Percentiles rank a stretch among this genome's conserved stretches.
Evolutionary conservation across 2,329 filamentous ascomycete species (phyloP).

Genomic region (Pseudocercospora eumusae): DNA sequence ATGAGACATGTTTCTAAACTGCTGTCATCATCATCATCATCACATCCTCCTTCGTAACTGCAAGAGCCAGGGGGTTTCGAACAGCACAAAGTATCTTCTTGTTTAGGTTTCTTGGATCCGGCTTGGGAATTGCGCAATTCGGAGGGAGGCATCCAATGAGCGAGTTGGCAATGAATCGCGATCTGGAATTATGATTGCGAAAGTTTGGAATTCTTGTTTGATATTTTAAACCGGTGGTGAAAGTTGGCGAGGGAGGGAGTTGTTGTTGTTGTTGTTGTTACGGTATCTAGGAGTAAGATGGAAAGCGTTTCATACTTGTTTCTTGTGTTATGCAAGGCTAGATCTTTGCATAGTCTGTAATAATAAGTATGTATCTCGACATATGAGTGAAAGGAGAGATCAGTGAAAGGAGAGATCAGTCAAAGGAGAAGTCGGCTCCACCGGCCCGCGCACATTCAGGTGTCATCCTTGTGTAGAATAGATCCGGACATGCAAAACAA

Average conservation of each 20-base stretch:
- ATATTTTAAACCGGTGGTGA: too few species aligned
- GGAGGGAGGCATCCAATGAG: background rate
- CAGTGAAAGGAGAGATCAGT: too few species aligned
- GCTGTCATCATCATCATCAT: background rate
- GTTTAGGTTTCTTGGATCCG: background rate
- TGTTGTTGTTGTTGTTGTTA: too few species aligned
- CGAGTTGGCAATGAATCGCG: background rate
- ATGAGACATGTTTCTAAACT: background rate
- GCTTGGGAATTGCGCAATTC: background rate
- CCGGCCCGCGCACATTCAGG: background rate
- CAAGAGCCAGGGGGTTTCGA: background rate
- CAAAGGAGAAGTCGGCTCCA: too few species aligned
- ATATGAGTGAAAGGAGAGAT: too few species aligned
- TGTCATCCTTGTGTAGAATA: background rate
- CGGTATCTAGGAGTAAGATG: too few species aligned
- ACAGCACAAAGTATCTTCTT: background rate
- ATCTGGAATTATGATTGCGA: background rate
- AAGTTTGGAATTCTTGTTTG: background rate
- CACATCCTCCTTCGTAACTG: background rate
- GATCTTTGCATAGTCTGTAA: background rate
- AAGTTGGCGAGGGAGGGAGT: background rate
- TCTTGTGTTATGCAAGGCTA: background rate
- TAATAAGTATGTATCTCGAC: too few species aligned
- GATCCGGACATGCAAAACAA: background rate
- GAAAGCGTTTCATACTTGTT: background rate